Base-by-base conservation (phyloP, 306 rosid genomes). In the Acacia crassicarpa region DNA sequence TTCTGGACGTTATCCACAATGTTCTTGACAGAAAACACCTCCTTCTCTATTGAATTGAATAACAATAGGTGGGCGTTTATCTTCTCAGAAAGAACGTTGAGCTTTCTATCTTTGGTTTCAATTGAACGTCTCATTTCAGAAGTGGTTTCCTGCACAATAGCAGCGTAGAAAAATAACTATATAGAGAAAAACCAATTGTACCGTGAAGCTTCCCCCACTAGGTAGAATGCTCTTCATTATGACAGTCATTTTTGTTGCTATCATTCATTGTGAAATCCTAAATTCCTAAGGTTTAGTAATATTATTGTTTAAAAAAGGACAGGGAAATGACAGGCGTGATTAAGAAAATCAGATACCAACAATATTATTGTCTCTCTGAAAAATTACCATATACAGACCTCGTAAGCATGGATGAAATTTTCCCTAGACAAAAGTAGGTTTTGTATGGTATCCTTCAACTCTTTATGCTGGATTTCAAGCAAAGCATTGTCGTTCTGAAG, bases 21-120 rank as follows among this genome's bases (percentile, higher is more conserved):
- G 75, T 89, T 88, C 92, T 89, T 92, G 86, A 89, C 85, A 63
- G 83, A 85, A 77, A 40, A 75, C 22, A 85, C 92, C 82, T 92
- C 98, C 83, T 92, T 92, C 78, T 88, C 92, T 80, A 89, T 88
- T 33, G 95, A 90, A 88, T 94, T 92, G 81, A 89, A 94, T 79
- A 89, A 88, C 61, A 75, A 79, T 14, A 87, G 78, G 78, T 91
- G 90, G 46, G 93, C 91, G 54, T 84, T 89, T 84, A 93, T 80
- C 84, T 90, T 94, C 87, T 92, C 97, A 8, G 92, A 85, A 76
- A 91, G 89, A 63, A 92, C 85, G 78, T 68, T 13, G 43, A 94
- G 84, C 90, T 84, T 87, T 86, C 91, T 89, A 78, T 90, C 93
- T 84, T 90, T 86, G 80, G 59, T 53, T 80, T 89, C 85, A 69